Evolutionary conservation across 176 grass and related monocot species (phyloP).

Genomic region (Tuctoria greenei): DNA sequence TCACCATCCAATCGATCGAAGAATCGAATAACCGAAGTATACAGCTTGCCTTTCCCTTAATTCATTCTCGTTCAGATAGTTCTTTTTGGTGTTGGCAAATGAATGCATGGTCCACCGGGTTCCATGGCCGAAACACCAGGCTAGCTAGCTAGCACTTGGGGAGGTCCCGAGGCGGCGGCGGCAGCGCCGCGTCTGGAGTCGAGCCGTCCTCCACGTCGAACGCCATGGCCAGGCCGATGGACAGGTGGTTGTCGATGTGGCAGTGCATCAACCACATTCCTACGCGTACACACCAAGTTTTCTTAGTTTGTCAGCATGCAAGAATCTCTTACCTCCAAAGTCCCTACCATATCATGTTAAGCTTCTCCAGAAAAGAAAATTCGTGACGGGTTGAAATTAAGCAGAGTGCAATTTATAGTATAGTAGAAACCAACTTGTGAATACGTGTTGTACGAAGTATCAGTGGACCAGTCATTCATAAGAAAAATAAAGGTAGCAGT

Average conservation of each 20-base stretch:
- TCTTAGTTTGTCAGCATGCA: background rate
- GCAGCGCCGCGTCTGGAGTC: background rate
- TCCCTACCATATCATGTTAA: background rate
- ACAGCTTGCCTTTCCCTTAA: background rate
- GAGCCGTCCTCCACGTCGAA: slow-evolving; percentile 34
- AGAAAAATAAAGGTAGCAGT: background rate
- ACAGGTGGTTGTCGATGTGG: slow-evolving; percentile 38
- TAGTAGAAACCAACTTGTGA: background rate
- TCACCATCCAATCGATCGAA: slow-evolving; percentile 7
- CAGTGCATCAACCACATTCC: slow-evolving; percentile 55
- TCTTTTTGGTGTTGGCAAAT: slow-evolving; percentile 2
- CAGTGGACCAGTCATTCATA: background rate
- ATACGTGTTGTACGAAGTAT: background rate
- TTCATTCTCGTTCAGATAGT: background rate
- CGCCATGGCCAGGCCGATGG: slow-evolving; percentile 34
- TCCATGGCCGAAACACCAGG: background rate
- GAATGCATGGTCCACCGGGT: background rate
- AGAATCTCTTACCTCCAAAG: background rate
- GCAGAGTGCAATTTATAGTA: too few species aligned
- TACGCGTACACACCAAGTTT: background rate
- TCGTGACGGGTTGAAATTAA: background rate
- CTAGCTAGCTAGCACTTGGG: slow-evolving; percentile 5
- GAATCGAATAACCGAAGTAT: background rate
- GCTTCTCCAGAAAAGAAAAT: background rate
- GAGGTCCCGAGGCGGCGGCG: slow-evolving; percentile 20